Conservation (phyloP, 2,329 filamentous ascomycete species). For the Beauveria sp. region DNA sequence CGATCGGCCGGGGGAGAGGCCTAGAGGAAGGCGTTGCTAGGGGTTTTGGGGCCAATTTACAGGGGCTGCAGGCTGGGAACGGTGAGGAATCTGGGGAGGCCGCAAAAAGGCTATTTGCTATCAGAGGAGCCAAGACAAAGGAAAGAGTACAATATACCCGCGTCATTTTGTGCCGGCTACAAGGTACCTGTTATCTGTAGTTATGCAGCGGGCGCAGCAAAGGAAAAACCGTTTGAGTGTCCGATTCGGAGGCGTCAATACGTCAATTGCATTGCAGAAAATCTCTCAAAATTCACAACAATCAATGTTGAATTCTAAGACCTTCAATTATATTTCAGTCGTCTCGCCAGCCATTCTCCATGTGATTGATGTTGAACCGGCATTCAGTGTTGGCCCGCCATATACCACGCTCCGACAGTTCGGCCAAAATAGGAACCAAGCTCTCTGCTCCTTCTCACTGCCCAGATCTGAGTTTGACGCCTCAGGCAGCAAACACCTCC, state of each 20-base stretch:
- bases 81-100: background rate
- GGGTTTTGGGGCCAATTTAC: background rate
- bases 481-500: background rate
- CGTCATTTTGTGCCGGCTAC: background rate
- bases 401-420: background rate
- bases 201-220: background rate
- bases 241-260: background rate
- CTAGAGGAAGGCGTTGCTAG: background rate
- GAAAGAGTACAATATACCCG: background rate
- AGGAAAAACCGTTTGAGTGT: background rate
- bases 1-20: constrained; percentile 3
- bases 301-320: background rate
- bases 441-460: background rate
- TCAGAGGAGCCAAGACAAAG: background rate
- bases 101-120: constrained; percentile 4
- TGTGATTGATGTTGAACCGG: background rate
- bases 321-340: background rate
- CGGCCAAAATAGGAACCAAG: constrained; percentile 3
- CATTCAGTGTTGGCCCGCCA: background rate
- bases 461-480: background rate
- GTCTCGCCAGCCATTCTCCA: background rate
- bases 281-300: background rate
- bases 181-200: background rate
- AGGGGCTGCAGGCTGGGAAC: background rate
- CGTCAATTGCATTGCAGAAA: background rate